These are phyloP conservation scores for Tagetes erecta DNA, from an alignment of 129 eudicot species.

Conservation along the genomic window DNA sequence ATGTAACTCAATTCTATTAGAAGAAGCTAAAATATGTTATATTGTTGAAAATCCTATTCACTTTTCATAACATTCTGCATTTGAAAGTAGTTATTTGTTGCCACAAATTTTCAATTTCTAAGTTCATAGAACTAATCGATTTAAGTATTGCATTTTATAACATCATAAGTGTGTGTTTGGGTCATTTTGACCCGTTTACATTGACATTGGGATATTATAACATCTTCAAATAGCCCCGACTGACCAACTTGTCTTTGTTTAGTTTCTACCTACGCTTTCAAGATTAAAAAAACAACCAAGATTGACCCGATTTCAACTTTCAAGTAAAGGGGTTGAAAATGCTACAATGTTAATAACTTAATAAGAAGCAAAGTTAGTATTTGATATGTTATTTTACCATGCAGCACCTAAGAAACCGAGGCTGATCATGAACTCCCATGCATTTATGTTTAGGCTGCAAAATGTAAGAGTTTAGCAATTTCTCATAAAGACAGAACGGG, in stretches of 20 bases:
- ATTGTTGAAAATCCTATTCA: too few species aligned
- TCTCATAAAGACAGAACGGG: not conserved
- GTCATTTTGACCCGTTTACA: too few species aligned
- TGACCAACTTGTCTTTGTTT: not conserved
- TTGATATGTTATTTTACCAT: slow-evolving; percentile 46
- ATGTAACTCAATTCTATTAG: too few species aligned
- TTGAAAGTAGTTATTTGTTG: too few species aligned
- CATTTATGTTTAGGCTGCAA: slow-evolving; percentile 66
- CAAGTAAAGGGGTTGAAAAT: not conserved
- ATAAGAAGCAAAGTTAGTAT: not conserved
- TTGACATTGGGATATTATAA: too few species aligned
- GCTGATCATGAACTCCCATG: slow-evolving; percentile 72
- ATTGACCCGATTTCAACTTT: not conserved
- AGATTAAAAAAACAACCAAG: not conserved
- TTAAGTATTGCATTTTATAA: too few species aligned
- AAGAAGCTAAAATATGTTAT: too few species aligned
- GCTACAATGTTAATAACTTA: not conserved
- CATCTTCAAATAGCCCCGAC: not conserved
- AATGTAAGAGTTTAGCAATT: not conserved
- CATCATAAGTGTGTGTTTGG: too few species aligned
- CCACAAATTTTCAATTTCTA: too few species aligned
- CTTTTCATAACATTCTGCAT: too few species aligned
- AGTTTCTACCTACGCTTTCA: not conserved
- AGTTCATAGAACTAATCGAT: too few species aligned
- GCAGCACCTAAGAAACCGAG: slow-evolving; percentile 91